Evolutionary conservation across 805 yeast species (phyloP).

Genomic region (Cyberlindnera petersonii): DNA sequence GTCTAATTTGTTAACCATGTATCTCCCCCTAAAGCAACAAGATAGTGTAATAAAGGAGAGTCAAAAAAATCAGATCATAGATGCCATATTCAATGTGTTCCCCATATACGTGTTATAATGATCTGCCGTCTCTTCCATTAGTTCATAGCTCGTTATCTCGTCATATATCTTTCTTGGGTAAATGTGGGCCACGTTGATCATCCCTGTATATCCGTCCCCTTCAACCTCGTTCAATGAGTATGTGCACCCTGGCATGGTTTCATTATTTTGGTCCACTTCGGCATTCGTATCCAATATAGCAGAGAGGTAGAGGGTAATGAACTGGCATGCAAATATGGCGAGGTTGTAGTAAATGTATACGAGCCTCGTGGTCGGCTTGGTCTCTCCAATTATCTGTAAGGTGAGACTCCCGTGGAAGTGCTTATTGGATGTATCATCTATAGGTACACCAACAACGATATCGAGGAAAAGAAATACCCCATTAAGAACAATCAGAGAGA

Average conservation of each 20-base stretch:
- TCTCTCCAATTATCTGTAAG: slow-evolving; percentile 47
- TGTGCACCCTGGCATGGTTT: slow-evolving; percentile 27
- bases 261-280: slow-evolving; percentile 26
- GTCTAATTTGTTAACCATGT: no score
- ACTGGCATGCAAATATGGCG: slow-evolving; percentile 30
- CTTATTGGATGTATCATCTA: background rate
- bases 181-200: slow-evolving; percentile 33
- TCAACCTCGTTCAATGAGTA: slow-evolving; percentile 18
- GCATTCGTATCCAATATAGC: slow-evolving; percentile 30
- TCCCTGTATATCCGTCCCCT: slow-evolving; percentile 46
- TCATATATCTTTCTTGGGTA: slow-evolving; percentile 31
- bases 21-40: no score
- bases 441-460: slow-evolving; percentile 31
- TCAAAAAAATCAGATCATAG: slow-evolving; percentile 2
- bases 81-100: slow-evolving; percentile 8
- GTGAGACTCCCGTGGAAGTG: slow-evolving; percentile 35
- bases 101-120: slow-evolving; percentile 16
- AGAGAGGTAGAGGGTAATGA: slow-evolving; percentile 29
- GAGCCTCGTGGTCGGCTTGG: slow-evolving; percentile 27
- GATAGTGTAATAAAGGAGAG: no score
- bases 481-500: slow-evolving; percentile 25
- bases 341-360: slow-evolving; percentile 30
- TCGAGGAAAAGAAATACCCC: slow-evolving; percentile 32
- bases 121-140: slow-evolving; percentile 4
- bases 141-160: slow-evolving; percentile 20